A percentile compares a stretch with the other conserved stretches of the same genome.
Conservation (phyloP, 495 filamentous ascomycete genomes). For the Parathielavia hyrcaniae region DNA sequence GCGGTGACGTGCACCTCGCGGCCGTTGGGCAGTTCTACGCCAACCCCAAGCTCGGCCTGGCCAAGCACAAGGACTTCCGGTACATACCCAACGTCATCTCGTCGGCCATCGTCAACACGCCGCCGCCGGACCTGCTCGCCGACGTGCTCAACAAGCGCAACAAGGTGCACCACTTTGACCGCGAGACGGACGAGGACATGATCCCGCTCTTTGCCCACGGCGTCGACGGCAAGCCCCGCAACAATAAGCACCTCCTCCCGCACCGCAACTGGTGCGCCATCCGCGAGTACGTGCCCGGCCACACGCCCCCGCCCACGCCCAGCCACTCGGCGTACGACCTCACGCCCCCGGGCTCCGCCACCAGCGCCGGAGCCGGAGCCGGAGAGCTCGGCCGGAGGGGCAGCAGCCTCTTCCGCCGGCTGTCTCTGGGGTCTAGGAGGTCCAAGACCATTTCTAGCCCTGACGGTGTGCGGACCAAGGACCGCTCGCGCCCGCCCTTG, state of each 20-base stretch:
- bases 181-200: conserved; percentile 88
- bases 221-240: conserved; percentile 79
- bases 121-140: conserved; percentile 80
- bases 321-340: conserved; percentile 38
- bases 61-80: conserved; percentile 84
- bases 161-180: conserved; percentile 82
- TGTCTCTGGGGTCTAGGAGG: conserved; percentile 23
- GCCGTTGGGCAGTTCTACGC: conserved; percentile 94
- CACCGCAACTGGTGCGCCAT: conserved; percentile 92
- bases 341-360: conserved; percentile 27
- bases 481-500: conserved; percentile 32
- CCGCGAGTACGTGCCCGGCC: conserved; percentile 68
- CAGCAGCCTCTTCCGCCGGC: conserved; percentile 32
- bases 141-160: conserved; percentile 92
- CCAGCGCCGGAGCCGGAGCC: too few relatives aligned
- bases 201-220: conserved; percentile 85
- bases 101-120: conserved; percentile 85
- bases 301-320: conserved; percentile 64
- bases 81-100: conserved; percentile 92
- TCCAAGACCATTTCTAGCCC: conserved; percentile 10
- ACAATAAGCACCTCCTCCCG: conserved; percentile 86
- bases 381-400: conserved; percentile 7
- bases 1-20: conserved; percentile 90
- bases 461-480: conserved; percentile 20
- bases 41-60: conserved; percentile 67